These are phyloP conservation scores for Striga hermonthica DNA, from an alignment of 305 asterid species.

Conservation along the genomic window DNA sequence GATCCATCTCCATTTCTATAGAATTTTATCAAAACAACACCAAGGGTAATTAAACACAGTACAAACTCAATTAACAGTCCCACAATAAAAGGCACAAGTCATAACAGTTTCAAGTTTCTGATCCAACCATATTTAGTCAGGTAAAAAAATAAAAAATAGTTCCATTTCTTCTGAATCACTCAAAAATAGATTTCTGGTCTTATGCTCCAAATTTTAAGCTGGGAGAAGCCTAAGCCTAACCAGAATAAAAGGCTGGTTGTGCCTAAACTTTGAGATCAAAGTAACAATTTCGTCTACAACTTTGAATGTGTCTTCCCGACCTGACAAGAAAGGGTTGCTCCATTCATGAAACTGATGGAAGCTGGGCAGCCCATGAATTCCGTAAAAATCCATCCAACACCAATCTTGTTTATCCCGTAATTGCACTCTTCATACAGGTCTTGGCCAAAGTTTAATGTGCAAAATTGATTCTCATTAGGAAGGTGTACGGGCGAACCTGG, in stretches of 20 bases:
- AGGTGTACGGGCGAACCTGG: conserved; percentile 94
- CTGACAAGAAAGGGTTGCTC: conserved; percentile 47
- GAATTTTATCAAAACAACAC: too few relatives aligned
- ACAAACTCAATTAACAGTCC: too few relatives aligned
- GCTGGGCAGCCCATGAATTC: conserved; percentile 90
- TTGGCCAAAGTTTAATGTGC: conserved; percentile 79
- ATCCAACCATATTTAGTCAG: too few relatives aligned
- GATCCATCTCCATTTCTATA: too few relatives aligned
- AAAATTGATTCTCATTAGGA: conserved; percentile 61
- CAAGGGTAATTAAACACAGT: too few relatives aligned
- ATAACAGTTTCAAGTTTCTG: too few relatives aligned
- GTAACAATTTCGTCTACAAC: conserved; percentile 48
- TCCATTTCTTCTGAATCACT: too few relatives aligned
- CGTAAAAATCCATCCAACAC: conserved; percentile 87
- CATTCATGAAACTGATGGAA: conserved; percentile 83
- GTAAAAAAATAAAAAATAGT: too few relatives aligned
- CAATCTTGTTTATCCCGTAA: conserved; percentile 69
- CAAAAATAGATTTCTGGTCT: too few relatives aligned
- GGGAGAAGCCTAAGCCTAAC: too few relatives aligned
- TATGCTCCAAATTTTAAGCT: too few relatives aligned
- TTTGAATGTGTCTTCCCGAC: conserved; percentile 44
- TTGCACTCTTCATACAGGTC: conserved; percentile 80
- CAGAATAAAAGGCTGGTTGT: conserved; percentile 12
- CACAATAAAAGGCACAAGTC: too few relatives aligned
- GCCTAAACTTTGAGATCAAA: conserved; percentile 52